Evolutionary conservation across 2,329 filamentous ascomycete species (phyloP), one percentile per base, ranked within the genome.

Genomic region (Daldinia sp.): DNA sequence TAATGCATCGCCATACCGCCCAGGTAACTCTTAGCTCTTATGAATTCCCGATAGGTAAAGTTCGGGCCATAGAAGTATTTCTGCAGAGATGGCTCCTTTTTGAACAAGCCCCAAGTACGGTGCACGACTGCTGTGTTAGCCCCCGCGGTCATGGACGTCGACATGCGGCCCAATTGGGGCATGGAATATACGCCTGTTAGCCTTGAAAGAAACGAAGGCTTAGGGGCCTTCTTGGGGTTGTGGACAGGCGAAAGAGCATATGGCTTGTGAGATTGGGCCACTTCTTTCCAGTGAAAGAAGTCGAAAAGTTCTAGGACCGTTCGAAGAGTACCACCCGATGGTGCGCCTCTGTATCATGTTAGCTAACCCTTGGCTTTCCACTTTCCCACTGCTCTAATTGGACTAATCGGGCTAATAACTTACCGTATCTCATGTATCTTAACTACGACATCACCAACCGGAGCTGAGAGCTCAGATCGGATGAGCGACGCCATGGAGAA

Each of bases 321-420:
- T 37, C 87, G 84, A 4, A 94, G 80, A 1, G 92, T 90, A 53
- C 90, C 90, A n/a, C 89, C 89, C 1, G 89, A 91, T 2, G 88
- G 85, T 1, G 79, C 74, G 28, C 81, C 78, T 50, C 84, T 87
- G 35, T 50, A 44, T 50, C 26, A 13, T 46, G 51, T 73, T 44
- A 72, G 35, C 35, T 44, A 72, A 39, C 35, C n/a, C n/a, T 20
- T 9, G 5, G n/a, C n/a, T 35, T 15, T 59, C 10, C 7, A 35
- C 33, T 10, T 10, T 10, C 10, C 33, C 6, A 23, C 20, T 23
- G 20, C 20, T 23, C 20, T 23, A 23, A 23, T 23, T 23, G 20
- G 20, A 2, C 20, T 23, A 48, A n/a, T 30, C 44, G 6, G 53
- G 46, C 23, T 50, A 26, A 30, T 12, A 20, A 66, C 78, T 67